Percentiles rank a stretch among this genome's conserved stretches.
phyloP scores from a whole-genome alignment of 352 stramenopile genomes.

The Phytophthora podocarpi region DNA sequence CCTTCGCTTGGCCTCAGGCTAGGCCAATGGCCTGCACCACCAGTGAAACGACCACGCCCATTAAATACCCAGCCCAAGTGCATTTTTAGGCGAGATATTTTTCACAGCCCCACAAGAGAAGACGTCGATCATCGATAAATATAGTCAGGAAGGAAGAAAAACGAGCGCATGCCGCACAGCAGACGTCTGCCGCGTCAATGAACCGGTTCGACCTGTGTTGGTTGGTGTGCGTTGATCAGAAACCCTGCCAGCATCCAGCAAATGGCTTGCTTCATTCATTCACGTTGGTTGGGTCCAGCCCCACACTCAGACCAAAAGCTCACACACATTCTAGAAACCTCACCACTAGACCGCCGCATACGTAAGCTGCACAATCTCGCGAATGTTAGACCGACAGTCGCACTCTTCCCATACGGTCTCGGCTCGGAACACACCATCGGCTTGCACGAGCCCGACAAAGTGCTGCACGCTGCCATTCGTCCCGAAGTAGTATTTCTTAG shows the following conservation, averaged over 20 bases:
- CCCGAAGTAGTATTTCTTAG: conserved; percentile 91
- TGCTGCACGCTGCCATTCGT: conserved; percentile 88
- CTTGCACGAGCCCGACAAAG: conserved; percentile 64
- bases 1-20: no score
- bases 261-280: conserved; percentile 5
- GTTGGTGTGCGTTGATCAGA: conserved; percentile 22
- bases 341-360: neutral
- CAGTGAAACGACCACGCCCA: conserved; percentile 23
- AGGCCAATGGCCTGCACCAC: no score
- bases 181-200: conserved; percentile 12
- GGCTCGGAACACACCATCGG: conserved; percentile 54
- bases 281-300: no score
- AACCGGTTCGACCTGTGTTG: conserved; percentile 7
- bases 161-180: neutral
- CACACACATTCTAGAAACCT: no score
- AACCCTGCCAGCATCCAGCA: conserved; percentile 2
- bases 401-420: conserved; percentile 73
- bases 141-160: conserved; percentile 20
- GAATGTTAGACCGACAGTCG: conserved; percentile 80
- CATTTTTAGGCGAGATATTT: conserved; percentile 29
- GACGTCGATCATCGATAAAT: conserved; percentile 23
- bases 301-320: no score
- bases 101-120: neutral
- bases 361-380: conserved; percentile 75
- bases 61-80: neutral